These are phyloP conservation scores for Skeletonema menzelii DNA, from an alignment of 108 stramenopile genomes.

Conservation along the genomic window DNA sequence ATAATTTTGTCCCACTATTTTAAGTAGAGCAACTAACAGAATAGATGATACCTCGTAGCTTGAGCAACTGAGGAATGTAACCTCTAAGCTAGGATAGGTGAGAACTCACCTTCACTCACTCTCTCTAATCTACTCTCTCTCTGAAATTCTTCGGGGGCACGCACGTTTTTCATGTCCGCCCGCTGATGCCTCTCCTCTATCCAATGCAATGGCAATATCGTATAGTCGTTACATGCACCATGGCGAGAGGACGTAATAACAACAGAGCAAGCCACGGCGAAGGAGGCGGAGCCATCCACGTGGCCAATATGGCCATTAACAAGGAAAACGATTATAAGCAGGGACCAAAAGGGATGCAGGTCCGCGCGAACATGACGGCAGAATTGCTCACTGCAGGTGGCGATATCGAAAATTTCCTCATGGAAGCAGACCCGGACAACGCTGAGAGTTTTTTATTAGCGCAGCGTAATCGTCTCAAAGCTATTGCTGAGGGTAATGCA, in stretches of 20 bases:
- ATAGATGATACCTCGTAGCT: too few species aligned
- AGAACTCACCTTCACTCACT: too few species aligned
- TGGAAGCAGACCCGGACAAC: constrained; percentile 15
- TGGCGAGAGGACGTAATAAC: constrained; percentile 10
- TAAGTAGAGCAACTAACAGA: constrained; percentile 16
- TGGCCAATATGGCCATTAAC: constrained; percentile 37
- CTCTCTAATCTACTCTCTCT: too few species aligned
- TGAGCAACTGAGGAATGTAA: too few species aligned
- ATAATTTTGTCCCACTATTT: constrained; percentile 77
- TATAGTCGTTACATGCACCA: background rate
- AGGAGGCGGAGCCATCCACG: constrained; percentile 33
- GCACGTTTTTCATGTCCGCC: too few species aligned
- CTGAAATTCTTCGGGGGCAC: too few species aligned
- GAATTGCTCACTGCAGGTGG: constrained; percentile 34
- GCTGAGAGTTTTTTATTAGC: constrained; percentile 23
- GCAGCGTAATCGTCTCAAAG: constrained; percentile 51
- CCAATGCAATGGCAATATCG: too few species aligned
- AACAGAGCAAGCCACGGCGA: constrained; percentile 1
- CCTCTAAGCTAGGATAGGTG: too few species aligned
- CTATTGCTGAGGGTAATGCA: constrained; percentile 53
- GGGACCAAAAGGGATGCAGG: constrained; percentile 46
- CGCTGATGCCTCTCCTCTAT: too few species aligned
- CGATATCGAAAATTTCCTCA: constrained; percentile 43
- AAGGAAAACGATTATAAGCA: constrained; percentile 37
- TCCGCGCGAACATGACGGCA: constrained; percentile 32